Conservation (phyloP, 495 filamentous ascomycete genomes). For the Xylaria venustula region DNA sequence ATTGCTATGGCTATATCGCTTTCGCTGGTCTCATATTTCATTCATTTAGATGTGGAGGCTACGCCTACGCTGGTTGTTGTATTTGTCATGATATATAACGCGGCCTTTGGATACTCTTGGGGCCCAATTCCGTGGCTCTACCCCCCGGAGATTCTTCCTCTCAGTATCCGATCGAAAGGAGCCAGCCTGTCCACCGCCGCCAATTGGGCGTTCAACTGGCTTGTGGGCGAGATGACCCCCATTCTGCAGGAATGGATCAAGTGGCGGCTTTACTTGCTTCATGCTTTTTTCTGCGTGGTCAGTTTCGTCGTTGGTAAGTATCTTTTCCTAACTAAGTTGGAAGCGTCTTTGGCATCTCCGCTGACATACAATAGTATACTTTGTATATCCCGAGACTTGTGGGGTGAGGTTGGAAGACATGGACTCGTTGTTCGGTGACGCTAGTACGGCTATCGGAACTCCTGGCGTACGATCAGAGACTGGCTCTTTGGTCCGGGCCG, state of each 20-base stretch:
- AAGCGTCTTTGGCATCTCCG: not conserved
- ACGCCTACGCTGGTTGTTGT: constrained; percentile 86
- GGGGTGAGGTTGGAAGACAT: constrained; percentile 96
- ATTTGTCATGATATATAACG: constrained; percentile 98
- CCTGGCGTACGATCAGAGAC: constrained; percentile 57
- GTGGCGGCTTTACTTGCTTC: constrained; percentile 91
- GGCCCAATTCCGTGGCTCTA: constrained; percentile 98
- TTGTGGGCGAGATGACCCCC: constrained; percentile 92
- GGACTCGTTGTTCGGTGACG: constrained; percentile 87
- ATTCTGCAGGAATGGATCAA: constrained; percentile 85
- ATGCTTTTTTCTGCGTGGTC: constrained; percentile 95
- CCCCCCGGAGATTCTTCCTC: constrained; percentile 92
- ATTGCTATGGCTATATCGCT: constrained; percentile 87
- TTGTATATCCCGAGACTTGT: constrained; percentile 94
- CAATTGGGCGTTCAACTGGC: constrained; percentile 98
- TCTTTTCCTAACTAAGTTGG: not conserved
- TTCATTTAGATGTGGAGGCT: constrained; percentile 73
- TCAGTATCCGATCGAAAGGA: constrained; percentile 97
- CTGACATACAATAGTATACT: constrained; percentile 68
- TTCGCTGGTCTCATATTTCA: constrained; percentile 93
- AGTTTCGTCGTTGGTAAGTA: constrained; percentile 94
- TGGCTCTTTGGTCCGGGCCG: constrained; percentile 67
- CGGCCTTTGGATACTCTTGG: constrained; percentile 98
- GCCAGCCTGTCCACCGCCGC: constrained; percentile 94
- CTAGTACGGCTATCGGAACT: constrained; percentile 65